Evolutionary conservation across 2,329 filamentous ascomycete genomes (phyloP).

Genomic region (Cadophora malorum): DNA sequence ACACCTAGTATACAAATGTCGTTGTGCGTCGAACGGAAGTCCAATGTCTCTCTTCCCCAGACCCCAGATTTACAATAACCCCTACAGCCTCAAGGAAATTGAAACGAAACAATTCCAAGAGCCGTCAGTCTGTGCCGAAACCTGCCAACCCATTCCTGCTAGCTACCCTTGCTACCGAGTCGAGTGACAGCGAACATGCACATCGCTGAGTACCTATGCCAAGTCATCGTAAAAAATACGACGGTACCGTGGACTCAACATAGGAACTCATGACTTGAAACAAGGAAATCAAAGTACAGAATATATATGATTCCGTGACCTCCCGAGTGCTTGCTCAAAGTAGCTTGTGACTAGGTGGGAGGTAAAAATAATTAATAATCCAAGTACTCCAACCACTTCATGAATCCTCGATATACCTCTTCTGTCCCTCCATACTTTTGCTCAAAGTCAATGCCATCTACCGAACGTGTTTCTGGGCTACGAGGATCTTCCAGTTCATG

Average conservation of each 20-base stretch:
- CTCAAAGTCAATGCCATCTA: not conserved
- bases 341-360: not conserved
- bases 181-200: not conserved
- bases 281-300: not conserved
- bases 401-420: not conserved
- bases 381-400: no score
- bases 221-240: no score
- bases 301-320: not conserved
- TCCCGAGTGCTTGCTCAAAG: not conserved
- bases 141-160: not conserved
- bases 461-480: no score
- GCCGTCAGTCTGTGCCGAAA: slow-evolving; percentile 9
- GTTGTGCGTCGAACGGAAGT: no score
- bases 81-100: not conserved
- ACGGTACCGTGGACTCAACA: not conserved
- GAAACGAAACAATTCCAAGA: slow-evolving; percentile 3
- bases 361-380: not conserved
- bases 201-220: not conserved
- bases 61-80: not conserved
- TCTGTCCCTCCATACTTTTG: not conserved
- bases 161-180: not conserved
- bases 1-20: not conserved
- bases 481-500: no score
- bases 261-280: not conserved
- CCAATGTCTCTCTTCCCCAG: not conserved